Conservation (phyloP, 345 rosid species). For the Pistacia vera region DNA sequence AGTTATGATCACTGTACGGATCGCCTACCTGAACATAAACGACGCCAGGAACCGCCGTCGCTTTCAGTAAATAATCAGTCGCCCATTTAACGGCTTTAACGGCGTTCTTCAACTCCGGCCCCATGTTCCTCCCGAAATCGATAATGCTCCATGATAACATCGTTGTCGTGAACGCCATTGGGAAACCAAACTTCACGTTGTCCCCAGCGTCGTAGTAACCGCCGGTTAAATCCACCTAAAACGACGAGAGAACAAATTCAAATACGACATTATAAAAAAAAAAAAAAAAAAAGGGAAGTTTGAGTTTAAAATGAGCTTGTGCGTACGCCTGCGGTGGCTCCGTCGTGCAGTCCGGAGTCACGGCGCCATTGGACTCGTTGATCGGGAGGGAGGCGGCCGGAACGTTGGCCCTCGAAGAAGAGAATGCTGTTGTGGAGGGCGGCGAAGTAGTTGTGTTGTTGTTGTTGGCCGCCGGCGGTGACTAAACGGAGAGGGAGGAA, state of each 20-base stretch:
- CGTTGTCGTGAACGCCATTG: constrained; percentile 95
- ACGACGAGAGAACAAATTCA: neutral
- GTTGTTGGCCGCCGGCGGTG: constrained; percentile 25
- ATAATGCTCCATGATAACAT: constrained; percentile 91
- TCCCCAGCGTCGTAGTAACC: constrained; percentile 99
- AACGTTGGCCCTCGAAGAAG: constrained; percentile 96
- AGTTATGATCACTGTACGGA: constrained; percentile 80
- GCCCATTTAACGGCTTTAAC: constrained; percentile 80
- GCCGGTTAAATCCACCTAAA: constrained; percentile 77
- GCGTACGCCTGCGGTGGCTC: constrained; percentile 54
- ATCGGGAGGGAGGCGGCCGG: constrained; percentile 77
- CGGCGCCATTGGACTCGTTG: constrained; percentile 84
- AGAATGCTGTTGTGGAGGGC: constrained; percentile 89
- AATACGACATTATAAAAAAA: neutral
- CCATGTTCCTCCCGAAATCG: constrained; percentile 88
- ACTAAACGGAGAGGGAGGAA: constrained; percentile 30
- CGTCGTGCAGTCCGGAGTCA: constrained; percentile 90
- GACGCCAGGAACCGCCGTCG: constrained; percentile 65
- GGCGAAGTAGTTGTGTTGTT: constrained; percentile 58
- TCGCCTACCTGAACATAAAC: constrained; percentile 86
- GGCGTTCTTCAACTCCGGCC: constrained; percentile 68
- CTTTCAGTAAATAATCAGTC: constrained; percentile 83
- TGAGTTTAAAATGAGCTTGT: neutral
- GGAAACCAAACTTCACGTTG: constrained; percentile 91
- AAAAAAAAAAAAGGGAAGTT: no score